Evolutionary conservation across 2,329 filamentous ascomycete genomes (phyloP), one percentile per base, ranked within the genome.

Genomic region (Fusarium dlaminii): DNA sequence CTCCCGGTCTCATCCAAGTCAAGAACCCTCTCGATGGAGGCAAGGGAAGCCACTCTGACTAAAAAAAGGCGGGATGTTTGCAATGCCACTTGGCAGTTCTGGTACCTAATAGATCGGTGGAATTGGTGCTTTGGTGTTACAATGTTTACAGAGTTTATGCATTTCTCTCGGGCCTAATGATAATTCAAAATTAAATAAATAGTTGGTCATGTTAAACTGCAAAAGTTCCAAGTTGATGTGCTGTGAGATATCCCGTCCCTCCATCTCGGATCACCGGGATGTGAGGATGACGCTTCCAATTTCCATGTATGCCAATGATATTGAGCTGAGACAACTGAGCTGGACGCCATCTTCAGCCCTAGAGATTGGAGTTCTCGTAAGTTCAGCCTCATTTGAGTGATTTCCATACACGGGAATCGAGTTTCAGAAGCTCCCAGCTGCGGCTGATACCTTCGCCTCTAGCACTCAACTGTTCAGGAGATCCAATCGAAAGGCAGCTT

Each of bases 1-100:
- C 75, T 7, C 81, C 81, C 11, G 80, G 74, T n/a, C 40, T 82
- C 39, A 81, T 82, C 30, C 81, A 82, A 71, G 80, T 80, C 30
- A 57, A 63, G 51, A 72, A 76, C 32, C 46, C 72, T 32, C 22
- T 73, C 8, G 37, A 37, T n/a, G 42, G 57, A 5, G 24, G 54
- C 20, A 61, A 61, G 42, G 39, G 54, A 22, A 37, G 49, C 24
- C 13, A 56, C 34, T 49, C 42, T 29, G 22, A 62, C 43, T 60
- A 62, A 61, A 14, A 36, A 32, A 30, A 15, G 8, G 51, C 9
- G n/a, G 24, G 27, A 27, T 51, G 30, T 30, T 37, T 22, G 20
- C 9, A 42, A 24, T 45, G 34, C 42, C 30, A 52, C 48, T 51
- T 51, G 51, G 22, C 30, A 29, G 15, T 55, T 67, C 56, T 58